Evolutionary conservation across 306 rosid genomes (phyloP).

Genomic region (Dryas octopetala): DNA sequence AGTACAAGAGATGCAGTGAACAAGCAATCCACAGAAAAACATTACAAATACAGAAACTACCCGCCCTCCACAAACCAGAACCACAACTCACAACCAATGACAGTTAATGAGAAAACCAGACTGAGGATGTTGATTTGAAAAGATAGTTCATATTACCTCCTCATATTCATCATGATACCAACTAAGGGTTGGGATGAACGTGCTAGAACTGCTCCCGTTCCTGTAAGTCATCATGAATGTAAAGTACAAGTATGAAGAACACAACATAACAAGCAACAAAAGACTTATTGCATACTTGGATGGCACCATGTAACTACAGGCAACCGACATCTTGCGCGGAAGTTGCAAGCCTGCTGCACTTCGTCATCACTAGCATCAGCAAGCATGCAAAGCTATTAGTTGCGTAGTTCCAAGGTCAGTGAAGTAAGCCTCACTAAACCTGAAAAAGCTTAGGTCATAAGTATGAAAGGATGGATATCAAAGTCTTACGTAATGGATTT

Average conservation of each 20-base stretch:
- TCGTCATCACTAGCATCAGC: conserved; percentile 79
- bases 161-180: conserved; percentile 96
- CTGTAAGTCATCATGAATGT: conserved; percentile 41
- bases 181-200: conserved; percentile 98
- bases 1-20: too few relatives aligned
- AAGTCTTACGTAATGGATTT: conserved; percentile 62
- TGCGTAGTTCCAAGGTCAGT: conserved; percentile 15
- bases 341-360: conserved; percentile 73
- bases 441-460: conserved; percentile 15
- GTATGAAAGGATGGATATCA: conserved; percentile 25
- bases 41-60: too few relatives aligned
- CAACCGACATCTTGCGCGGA: conserved; percentile 85
- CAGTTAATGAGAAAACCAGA: too few relatives aligned
- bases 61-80: too few relatives aligned
- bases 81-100: too few relatives aligned
- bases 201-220: conserved; percentile 94
- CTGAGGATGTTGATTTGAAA: conserved; percentile 12
- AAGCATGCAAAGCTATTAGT: conserved; percentile 25
- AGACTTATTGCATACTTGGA: conserved; percentile 52
- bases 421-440: conserved; percentile 24
- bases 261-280: conserved; percentile 9
- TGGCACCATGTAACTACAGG: conserved; percentile 98
- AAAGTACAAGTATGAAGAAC: conserved; percentile 22
- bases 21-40: too few relatives aligned
- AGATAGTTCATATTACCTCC: conserved; percentile 64